Percentiles rank a stretch among this genome's conserved stretches.
phyloP scores from a whole-genome alignment of 208 protist genomes.

The Leishmania arabica region DNA sequence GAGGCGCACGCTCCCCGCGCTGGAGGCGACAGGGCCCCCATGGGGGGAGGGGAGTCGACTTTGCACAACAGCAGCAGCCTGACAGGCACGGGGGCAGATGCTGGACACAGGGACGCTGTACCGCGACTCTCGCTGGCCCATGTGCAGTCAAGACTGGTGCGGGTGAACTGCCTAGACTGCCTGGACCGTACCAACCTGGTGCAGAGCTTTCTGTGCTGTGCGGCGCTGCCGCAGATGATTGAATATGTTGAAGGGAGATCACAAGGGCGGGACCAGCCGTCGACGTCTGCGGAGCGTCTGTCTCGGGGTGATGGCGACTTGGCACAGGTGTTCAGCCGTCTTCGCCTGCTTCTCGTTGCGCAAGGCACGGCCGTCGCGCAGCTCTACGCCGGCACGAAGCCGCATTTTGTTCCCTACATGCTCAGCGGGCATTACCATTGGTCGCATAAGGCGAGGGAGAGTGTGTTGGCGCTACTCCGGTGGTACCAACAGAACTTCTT shows the following conservation, averaged over 20 bases:
- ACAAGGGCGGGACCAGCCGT: not conserved
- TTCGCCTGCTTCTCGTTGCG: slow-evolving; percentile 44
- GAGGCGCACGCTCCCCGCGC: not conserved
- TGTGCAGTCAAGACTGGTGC: slow-evolving; percentile 26
- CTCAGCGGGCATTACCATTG: slow-evolving; percentile 28
- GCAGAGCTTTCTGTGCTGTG: slow-evolving; percentile 53
- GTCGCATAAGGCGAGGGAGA: slow-evolving; percentile 19
- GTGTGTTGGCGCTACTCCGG: slow-evolving; percentile 51
- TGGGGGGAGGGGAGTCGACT: not conserved
- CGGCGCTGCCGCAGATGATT: slow-evolving; percentile 60
- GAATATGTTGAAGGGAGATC: slow-evolving; percentile 29
- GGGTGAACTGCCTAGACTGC: slow-evolving; percentile 88
- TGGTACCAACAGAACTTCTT: slow-evolving; percentile 85
- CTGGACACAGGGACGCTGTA: not conserved
- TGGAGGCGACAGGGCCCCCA: slow-evolving; percentile 1
- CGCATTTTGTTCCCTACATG: slow-evolving; percentile 72
- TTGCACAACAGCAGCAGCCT: not conserved
- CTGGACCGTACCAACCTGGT: slow-evolving; percentile 83
- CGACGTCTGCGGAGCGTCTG: not conserved
- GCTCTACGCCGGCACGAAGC: slow-evolving; percentile 73
- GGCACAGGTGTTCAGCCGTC: slow-evolving; percentile 1
- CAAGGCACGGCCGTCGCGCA: slow-evolving; percentile 73
- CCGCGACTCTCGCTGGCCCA: slow-evolving; percentile 16
- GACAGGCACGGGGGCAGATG: not conserved
- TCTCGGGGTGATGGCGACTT: not conserved